Base-by-base conservation (phyloP, 169 alveolate genomes). In the Babesia gibsoni region DNA sequence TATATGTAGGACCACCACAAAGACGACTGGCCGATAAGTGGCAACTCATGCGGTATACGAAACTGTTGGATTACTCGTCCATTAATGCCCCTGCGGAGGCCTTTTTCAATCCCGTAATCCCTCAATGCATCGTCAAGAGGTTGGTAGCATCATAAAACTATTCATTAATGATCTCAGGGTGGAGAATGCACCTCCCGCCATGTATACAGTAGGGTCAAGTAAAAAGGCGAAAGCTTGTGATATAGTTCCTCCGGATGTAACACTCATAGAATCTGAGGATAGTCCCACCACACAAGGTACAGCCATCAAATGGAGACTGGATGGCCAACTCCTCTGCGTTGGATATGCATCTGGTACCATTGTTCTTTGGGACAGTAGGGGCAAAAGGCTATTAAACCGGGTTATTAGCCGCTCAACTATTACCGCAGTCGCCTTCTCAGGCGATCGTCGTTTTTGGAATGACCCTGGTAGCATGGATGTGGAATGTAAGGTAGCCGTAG, bases 1-100 rank as follows among this genome's bases (percentile, higher is more conserved):
- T 74, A 22, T 74, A 45, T 20, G 78, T 74, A 32, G 84, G 84
- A 5, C 84, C 84, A 33, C 84, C 84, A 22, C 84, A 74, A 30
- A 63, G 84, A 25, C 41, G 84, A 14, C 65, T 74, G 30, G 56
- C 77, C 0, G 84, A 74, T 57, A 74, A 52, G 37, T 74, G 84
- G 84, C 84, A 64, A 37, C 52, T 74, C 41, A 41, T 35, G 63
- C 79, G 84, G 7, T 74, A 53, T 36, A 52, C 32, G 41, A 64
- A 59, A 25, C 48, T 65, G 37, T 14, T 73, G 33, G 83, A 73
- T 2, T 73, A 73, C 72, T 32, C 46, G 42, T 35, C 65, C 27
- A 30, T 41, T 20, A 52, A 48, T 20, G 16, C 67, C 0, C 57
- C 83, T 0, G 68, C 83, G 23, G 25, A 20, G 4, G 54, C 73